Percentiles rank a stretch among this genome's conserved stretches.
These are phyloP conservation scores for Scleroderma bovista DNA, from an alignment of 768 basidiomycete species.

Conservation along the genomic window DNA sequence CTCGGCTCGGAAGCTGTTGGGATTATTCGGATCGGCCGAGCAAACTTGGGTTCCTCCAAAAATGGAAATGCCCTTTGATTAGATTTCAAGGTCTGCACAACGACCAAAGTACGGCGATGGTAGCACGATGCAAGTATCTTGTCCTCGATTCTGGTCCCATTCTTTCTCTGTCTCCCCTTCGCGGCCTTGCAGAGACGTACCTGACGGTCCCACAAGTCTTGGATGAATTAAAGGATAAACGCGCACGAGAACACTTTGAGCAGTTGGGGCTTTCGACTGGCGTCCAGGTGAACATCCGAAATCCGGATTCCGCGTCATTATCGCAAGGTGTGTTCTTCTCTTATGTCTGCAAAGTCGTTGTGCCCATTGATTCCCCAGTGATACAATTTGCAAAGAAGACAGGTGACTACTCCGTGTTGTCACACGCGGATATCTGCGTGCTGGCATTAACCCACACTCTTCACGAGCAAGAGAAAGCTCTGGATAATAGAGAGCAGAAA, in stretches of 20 bases:
- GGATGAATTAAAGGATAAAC: constrained; percentile 82
- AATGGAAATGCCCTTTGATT: not conserved
- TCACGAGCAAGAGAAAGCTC: constrained; percentile 46
- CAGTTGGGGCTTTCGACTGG: constrained; percentile 70
- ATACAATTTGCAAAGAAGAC: constrained; percentile 92
- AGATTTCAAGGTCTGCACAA: not conserved
- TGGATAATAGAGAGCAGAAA: not conserved
- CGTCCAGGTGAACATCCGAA: constrained; percentile 64
- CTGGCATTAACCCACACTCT: constrained; percentile 83
- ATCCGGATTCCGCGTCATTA: constrained; percentile 66
- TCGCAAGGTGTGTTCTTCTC: constrained; percentile 43
- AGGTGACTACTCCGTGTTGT: constrained; percentile 91
- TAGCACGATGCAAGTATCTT: constrained; percentile 60
- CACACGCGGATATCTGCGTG: constrained; percentile 85
- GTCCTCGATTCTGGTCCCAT: constrained; percentile 94
- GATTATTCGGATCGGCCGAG: not conserved
- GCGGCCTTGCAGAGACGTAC: constrained; percentile 83
- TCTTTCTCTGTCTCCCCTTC: constrained; percentile 80
- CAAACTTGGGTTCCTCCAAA: not conserved
- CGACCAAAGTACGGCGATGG: constrained; percentile 14
- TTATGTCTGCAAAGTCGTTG: constrained; percentile 2
- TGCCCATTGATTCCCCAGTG: constrained; percentile 44
- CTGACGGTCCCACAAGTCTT: constrained; percentile 89
- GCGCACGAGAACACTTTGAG: constrained; percentile 83
- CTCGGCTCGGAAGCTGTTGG: too few species aligned